phyloP scores from a whole-genome alignment of 139 green algal species.

The Haematococcus lacustris region DNA sequence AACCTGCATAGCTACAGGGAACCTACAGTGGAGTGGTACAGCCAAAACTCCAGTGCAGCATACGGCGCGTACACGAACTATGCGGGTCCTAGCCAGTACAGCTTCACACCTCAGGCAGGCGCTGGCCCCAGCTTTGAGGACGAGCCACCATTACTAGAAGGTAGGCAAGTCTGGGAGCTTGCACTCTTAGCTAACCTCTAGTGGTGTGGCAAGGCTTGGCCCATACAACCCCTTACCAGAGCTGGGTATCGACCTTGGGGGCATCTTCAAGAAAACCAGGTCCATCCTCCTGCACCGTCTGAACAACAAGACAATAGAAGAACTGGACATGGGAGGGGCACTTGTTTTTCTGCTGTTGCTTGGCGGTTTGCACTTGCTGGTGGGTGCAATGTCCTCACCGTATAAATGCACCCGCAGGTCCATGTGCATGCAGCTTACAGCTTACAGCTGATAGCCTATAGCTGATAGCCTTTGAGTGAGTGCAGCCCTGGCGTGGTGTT shows the following conservation, averaged over 20 bases:
- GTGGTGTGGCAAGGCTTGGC: neutral
- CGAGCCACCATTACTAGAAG: slow-evolving; percentile 79
- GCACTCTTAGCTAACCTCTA: neutral
- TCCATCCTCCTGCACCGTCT: slow-evolving; percentile 63
- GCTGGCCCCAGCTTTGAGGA: slow-evolving; percentile 50
- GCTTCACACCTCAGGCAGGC: neutral
- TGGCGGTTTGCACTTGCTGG: slow-evolving; percentile 75
- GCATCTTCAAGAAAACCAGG: slow-evolving; percentile 66
- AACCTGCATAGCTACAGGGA: neutral
- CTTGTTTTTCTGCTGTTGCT: slow-evolving; percentile 76
- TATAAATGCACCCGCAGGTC: too few species aligned
- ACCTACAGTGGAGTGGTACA: neutral
- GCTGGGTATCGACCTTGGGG: slow-evolving; percentile 84
- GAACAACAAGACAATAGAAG: slow-evolving; percentile 48
- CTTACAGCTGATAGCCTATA: too few species aligned
- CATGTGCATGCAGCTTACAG: too few species aligned
- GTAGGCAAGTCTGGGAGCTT: too few species aligned
- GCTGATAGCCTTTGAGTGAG: too few species aligned
- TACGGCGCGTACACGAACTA: neutral
- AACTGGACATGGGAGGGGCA: slow-evolving; percentile 84
- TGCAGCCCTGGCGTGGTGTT: too few species aligned
- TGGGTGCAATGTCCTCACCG: too few species aligned
- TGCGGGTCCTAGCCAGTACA: too few species aligned
- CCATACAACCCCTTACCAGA: slow-evolving; percentile 46
- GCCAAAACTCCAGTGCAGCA: neutral